Evolutionary conservation across 768 basidiomycete species (phyloP), one percentile per base, ranked within the genome.

Genomic region (Lentinula sp.): DNA sequence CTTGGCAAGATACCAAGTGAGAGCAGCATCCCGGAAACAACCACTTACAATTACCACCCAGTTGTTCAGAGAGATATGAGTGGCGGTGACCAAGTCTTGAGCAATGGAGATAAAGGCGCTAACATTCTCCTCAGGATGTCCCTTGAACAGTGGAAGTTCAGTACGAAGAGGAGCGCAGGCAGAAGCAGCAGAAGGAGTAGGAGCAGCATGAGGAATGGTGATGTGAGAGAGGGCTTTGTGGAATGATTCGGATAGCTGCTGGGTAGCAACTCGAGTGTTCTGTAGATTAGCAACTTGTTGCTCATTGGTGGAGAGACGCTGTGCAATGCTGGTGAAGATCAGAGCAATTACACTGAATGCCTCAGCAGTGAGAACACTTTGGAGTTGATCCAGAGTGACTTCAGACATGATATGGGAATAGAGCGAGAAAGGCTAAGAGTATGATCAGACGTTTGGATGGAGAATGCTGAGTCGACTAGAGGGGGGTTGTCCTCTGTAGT

Each of bases 21-120:
- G 56, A 31, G 56, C 56, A 32, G 23, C 42, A 13, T 45, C 57
- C 7, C 57, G 32, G 21, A 59, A 37, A 13, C 42, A 49, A 32
- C 39, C 57, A 59, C 43, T 46, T 43, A 49, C 45, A 11, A 45
- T 49, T 10, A 45, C 57, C 31, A 7, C 46, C 57, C 57, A 59
- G 57, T 59, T 32, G 8, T 59, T 43, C 45, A 35, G 39, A 49
- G 43, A n/a, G 15, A 59, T 59, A 21, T 59, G 57, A 59, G 42
- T 46, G 18, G 46, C 43, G 4, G 15, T 32, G 10, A 59, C 18
- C 13, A 43, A 39, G 32, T 49, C 57, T 35, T 59, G 6, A 6
- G 31, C 23, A 21, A 59, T 45, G 4, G 28, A 45, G 23, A 59
- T 45, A 32, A 45, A 59, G 13, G 57, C 57, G 31, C 57, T 18